Base-by-base conservation (phyloP, 331 rosid species). In the Rhamnella rubrinervis region DNA sequence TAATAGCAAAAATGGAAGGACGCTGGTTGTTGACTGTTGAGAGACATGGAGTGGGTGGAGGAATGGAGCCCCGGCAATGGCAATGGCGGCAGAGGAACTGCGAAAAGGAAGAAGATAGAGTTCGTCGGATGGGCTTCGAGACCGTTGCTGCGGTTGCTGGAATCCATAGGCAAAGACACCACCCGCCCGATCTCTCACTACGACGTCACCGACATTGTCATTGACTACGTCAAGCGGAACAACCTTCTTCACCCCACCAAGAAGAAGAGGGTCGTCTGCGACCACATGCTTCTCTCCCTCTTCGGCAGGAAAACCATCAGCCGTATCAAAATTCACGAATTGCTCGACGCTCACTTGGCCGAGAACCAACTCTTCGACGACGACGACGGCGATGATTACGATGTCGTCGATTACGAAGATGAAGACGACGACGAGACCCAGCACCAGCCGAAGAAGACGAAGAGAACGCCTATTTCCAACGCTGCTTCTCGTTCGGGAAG, bases 121-220 rank as follows among this genome's bases (percentile, higher is more conserved):
- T 90, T 82, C 51, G 66, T 71, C 21, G 93, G 96, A 3, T 92
- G 98, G 98, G 96, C 93, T 4, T 92, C 98, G 2, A 80, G 74
- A 23, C 71, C 71, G 9, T 85, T 92, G 18, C 78, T 90, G 39
- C 72, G 70, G 44, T 92, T 90, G 78, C 89, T 92, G 28, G 57
- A 79, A 49, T 86, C 88, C 31, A 80, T 92, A 46, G 98, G 90
- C 39, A 80, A 69, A 57, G 90, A 88, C 63, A 82, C 88, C 0
- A 61, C 72, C 41, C 56, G 28, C 37, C 71, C 74, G 65, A 68
- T 90, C 68, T 66, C 88, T 44, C 98, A 85, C 55, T 61, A 62
- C 66, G 93, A 88, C 41, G 87, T 85, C 25, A 71, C 87, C 39
- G 23, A 78, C 23, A 77, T 92, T 65, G 35, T 92, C 56, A 80